Percentiles rank a stretch among this genome's conserved stretches.
Conservation (phyloP, 2,329 filamentous ascomycete species). For the Metarhizium humberi region DNA sequence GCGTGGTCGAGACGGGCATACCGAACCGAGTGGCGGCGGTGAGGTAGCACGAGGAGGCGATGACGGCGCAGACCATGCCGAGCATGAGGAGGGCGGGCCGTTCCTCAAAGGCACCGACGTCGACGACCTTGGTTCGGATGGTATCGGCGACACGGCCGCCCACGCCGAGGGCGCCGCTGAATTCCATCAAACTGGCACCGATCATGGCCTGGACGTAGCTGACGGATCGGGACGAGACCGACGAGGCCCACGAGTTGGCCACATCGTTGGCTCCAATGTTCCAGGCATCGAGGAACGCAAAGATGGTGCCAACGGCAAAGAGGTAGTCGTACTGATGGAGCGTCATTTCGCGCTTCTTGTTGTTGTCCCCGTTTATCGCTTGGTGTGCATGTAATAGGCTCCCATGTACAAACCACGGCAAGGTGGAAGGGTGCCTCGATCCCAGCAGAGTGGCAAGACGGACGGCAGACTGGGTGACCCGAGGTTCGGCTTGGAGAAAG, state of each 20-base stretch:
- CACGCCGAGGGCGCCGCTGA: slow-evolving; percentile 50
- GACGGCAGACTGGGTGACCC: too few relatives aligned
- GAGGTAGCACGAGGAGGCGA: slow-evolving; percentile 45
- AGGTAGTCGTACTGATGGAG: slow-evolving; percentile 50
- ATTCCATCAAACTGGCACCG: slow-evolving; percentile 50
- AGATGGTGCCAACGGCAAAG: slow-evolving; percentile 54
- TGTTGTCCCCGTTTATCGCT: neutral
- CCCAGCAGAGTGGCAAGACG: too few relatives aligned
- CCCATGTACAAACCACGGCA: too few relatives aligned
- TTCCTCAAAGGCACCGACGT: slow-evolving; percentile 33
- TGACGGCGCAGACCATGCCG: slow-evolving; percentile 46
- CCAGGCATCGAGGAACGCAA: slow-evolving; percentile 58
- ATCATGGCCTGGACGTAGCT: slow-evolving; percentile 52
- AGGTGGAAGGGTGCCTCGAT: too few relatives aligned
- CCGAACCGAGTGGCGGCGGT: slow-evolving; percentile 45
- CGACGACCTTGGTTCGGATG: slow-evolving; percentile 51
- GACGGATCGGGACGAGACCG: slow-evolving; percentile 59
- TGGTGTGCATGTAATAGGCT: too few relatives aligned
- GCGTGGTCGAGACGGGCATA: slow-evolving; percentile 52
- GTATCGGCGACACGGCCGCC: slow-evolving; percentile 49
- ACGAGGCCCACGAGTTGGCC: slow-evolving; percentile 68
- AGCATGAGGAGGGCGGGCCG: slow-evolving; percentile 47
- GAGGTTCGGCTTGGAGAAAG: too few relatives aligned
- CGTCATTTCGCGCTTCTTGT: slow-evolving; percentile 10
- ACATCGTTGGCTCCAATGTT: slow-evolving; percentile 57